Conservation (phyloP, 2,329 filamentous ascomycete species). For the Cladosporium oxysporum region DNA sequence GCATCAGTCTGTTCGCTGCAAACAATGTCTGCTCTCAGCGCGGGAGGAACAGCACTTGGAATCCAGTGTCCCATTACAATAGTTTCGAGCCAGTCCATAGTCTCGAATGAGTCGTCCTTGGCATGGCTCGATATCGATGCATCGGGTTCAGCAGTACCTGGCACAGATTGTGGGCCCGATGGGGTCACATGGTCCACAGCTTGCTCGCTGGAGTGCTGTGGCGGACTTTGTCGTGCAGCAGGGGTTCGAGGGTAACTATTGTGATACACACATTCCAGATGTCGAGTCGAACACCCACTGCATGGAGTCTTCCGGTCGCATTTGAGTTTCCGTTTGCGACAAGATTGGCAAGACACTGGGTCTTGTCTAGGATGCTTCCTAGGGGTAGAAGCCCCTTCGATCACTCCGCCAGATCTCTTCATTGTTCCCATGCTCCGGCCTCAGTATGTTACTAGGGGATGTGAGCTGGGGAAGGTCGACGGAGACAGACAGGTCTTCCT, state of each 20-base stretch:
- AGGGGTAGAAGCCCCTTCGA: background rate
- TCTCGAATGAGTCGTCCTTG: background rate
- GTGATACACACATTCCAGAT: slow-evolving; percentile 2
- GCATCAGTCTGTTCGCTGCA: background rate
- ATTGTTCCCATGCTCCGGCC: background rate
- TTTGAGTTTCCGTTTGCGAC: slow-evolving; percentile 14
- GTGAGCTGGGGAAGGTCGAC: background rate
- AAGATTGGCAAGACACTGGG: slow-evolving; percentile 12
- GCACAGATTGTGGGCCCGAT: background rate
- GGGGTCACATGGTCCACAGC: background rate
- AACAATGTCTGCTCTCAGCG: background rate
- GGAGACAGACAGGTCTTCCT: background rate
- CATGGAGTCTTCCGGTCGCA: slow-evolving; percentile 5
- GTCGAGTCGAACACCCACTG: background rate
- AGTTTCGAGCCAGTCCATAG: slow-evolving; percentile 8
- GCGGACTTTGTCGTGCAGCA: background rate
- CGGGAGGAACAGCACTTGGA: background rate
- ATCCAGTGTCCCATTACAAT: slow-evolving; percentile 14
- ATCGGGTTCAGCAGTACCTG: background rate
- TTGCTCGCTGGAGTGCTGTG: background rate
- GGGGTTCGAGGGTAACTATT: background rate
- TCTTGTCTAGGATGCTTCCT: slow-evolving; percentile 6
- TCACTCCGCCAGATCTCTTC: background rate
- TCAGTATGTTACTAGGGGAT: background rate
- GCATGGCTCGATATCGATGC: background rate